Base-by-base conservation (phyloP, 495 filamentous ascomycete genomes). In the Annulohypoxylon nitens region DNA sequence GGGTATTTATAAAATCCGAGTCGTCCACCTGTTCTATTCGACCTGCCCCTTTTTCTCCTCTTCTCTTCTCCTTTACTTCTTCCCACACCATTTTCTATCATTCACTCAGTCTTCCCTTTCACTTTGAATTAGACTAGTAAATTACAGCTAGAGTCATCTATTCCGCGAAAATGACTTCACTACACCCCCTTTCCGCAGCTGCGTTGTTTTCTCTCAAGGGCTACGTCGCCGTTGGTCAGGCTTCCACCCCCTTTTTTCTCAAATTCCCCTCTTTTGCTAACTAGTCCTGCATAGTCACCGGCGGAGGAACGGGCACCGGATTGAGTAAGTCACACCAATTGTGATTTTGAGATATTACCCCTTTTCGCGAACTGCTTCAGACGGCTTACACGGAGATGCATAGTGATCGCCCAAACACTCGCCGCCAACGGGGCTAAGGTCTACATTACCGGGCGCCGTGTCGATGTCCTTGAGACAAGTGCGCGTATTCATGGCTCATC, bases 391-490 rank as follows among this genome's bases (percentile, higher is more conserved):
- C 34, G 4, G 23, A 9, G 11, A 23, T 16, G 57, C 1, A 43
- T 60, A 78, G 76, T 95, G 92, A 93, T 92, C 68, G 90, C 92
- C 0, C 90, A 94, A 74, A 91, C 92, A 2, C 91, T 92, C 70
- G 90, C 93, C 0, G 82, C 87, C 26, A 95, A 94, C 78, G 93
- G 93, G 43, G 93, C 93, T 16, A 93, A 89, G 43, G 93, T 95
- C 34, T 95, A 95, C 80, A 94, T 96, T 67, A 92, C 91, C 7
- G 93, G 92, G 3, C 90, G 92, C 48, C 91, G 91, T 75, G 84
- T 64, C 57, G 84, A 89, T 10, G 80, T 86, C 1, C 84, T 90
- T 0, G 79, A 88, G 53, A 81, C 81, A 16, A 84, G 85, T 14
- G 81, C 87, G 0, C 78, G 78, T 11, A 73, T 74, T 11, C 81